Conservation (phyloP, 495 filamentous ascomycete species). For the Copromyces sp. region DNA sequence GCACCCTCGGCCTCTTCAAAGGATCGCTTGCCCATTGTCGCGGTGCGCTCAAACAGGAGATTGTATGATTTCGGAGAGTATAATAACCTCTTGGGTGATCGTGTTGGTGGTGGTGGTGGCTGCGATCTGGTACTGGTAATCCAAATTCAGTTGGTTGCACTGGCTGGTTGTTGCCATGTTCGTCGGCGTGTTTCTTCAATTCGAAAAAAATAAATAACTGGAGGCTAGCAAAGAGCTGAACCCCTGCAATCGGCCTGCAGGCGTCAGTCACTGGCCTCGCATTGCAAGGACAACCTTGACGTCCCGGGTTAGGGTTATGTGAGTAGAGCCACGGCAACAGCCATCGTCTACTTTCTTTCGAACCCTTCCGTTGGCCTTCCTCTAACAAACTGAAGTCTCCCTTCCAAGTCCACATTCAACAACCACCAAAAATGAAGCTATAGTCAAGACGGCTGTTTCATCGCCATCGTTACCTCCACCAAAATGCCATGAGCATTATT, state of each 20-base stretch:
- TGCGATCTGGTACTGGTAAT: background rate
- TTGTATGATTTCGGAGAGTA: background rate
- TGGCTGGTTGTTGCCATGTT: background rate
- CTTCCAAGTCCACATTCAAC: background rate
- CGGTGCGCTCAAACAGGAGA: background rate
- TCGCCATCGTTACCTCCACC: background rate
- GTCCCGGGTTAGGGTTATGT: background rate
- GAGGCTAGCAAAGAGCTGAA: background rate
- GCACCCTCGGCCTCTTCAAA: constrained; percentile 16
- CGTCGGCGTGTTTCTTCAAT: background rate
- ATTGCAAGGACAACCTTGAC: background rate
- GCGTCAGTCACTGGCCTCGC: background rate
- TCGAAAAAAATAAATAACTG: background rate
- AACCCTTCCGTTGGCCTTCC: background rate
- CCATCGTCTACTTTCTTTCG: too few species aligned
- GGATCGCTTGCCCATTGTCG: constrained; percentile 11
- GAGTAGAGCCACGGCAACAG: too few species aligned
- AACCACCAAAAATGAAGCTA: background rate
- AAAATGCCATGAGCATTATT: background rate
- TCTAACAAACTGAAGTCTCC: background rate
- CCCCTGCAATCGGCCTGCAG: background rate
- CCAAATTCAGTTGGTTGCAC: background rate
- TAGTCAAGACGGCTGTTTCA: background rate
- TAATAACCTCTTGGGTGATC: background rate
- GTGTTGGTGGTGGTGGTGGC: background rate